Conservation (phyloP, 345 rosid genomes). For the Crucihimalaya himalaica region DNA sequence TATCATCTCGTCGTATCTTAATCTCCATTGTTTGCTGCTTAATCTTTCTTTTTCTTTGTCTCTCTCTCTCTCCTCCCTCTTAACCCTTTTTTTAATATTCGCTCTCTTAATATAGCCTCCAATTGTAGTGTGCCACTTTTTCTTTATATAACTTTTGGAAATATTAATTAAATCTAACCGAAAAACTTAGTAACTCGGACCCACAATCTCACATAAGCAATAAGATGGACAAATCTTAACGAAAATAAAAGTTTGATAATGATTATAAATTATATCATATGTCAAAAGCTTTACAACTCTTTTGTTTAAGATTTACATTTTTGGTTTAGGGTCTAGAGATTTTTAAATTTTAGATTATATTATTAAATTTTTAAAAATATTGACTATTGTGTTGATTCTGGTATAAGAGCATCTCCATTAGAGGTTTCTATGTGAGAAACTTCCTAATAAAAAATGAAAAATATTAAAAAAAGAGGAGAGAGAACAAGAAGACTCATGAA, state of each 20-base stretch:
- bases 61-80: background rate
- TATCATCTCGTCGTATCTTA: slow-evolving; percentile 13
- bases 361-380: no score
- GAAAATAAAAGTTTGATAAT: background rate
- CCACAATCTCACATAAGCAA: background rate
- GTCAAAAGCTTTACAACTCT: background rate
- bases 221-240: background rate
- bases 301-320: background rate
- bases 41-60: background rate
- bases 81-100: background rate
- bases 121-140: background rate
- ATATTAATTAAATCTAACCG: background rate
- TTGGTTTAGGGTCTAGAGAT: no score
- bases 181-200: background rate
- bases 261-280: background rate
- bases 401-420: no score
- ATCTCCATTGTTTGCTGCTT: slow-evolving; percentile 31
- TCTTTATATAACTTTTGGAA: background rate
- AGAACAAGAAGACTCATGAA: no score
- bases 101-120: background rate
- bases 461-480: no score
- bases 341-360: no score
- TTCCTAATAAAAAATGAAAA: no score
- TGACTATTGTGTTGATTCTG: no score
- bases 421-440: no score